phyloP scores from a whole-genome alignment of 2,329 filamentous ascomycete genomes.

The Nemania serpens region DNA sequence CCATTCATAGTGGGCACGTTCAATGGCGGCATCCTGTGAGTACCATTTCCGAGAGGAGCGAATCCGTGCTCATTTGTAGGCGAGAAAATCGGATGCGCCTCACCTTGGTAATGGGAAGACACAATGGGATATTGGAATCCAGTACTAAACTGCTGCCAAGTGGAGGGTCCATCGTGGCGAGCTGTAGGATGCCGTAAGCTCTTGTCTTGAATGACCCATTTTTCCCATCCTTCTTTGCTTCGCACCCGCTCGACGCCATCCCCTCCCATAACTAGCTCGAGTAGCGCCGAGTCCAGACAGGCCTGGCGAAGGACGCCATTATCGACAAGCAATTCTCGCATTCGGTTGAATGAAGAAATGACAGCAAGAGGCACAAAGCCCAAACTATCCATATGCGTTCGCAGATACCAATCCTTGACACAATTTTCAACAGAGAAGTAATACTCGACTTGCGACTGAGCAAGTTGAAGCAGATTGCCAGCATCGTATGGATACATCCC shows the following conservation, averaged over 20 bases:
- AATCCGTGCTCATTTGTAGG: slow-evolving; percentile 40
- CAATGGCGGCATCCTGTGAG: slow-evolving; percentile 33
- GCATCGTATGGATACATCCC: slow-evolving; percentile 47
- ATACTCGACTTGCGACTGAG: slow-evolving; percentile 71
- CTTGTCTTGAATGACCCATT: slow-evolving; percentile 71
- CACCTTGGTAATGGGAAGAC: slow-evolving; percentile 35
- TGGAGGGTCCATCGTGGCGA: slow-evolving; percentile 69
- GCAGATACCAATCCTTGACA: slow-evolving; percentile 87
- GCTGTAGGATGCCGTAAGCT: slow-evolving; percentile 74
- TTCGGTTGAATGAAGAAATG: slow-evolving; percentile 84
- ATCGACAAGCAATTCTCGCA: slow-evolving; percentile 74
- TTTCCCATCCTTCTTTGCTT: slow-evolving; percentile 74
- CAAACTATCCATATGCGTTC: slow-evolving; percentile 91
- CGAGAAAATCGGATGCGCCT: slow-evolving; percentile 38
- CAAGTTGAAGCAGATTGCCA: slow-evolving; percentile 47
- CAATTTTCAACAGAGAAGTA: slow-evolving; percentile 97
- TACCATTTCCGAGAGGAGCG: slow-evolving; percentile 41
- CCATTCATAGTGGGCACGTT: slow-evolving; percentile 30
- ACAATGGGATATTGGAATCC: slow-evolving; percentile 31
- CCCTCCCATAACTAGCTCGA: slow-evolving; percentile 76
- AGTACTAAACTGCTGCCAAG: slow-evolving; percentile 36
- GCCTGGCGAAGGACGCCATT: slow-evolving; percentile 74
- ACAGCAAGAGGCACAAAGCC: slow-evolving; percentile 84
- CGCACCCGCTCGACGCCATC: slow-evolving; percentile 82
- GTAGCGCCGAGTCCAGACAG: slow-evolving; percentile 70